Conservation (phyloP, 2,329 filamentous ascomycete species). For the Penicillium oxalicum region DNA sequence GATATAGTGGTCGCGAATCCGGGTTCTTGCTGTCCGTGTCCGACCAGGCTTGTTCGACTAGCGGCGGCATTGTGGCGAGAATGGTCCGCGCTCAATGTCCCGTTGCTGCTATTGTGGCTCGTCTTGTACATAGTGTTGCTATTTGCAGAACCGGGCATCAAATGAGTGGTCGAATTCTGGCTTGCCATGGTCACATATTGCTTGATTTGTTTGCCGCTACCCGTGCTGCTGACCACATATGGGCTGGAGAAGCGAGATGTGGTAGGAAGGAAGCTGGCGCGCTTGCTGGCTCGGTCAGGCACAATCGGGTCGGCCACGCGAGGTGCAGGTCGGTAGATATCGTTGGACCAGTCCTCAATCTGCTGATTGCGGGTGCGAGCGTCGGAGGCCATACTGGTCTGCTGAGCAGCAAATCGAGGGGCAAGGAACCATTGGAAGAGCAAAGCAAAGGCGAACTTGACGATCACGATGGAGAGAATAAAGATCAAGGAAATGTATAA, state of each 20-base stretch:
- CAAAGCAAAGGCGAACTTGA: constrained; percentile 82
- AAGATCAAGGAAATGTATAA: constrained; percentile 88
- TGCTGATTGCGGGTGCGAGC: constrained; percentile 80
- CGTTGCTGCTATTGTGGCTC: constrained; percentile 51
- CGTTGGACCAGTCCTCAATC: constrained; percentile 96
- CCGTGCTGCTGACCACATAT: constrained; percentile 55
- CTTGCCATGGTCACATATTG: constrained; percentile 90
- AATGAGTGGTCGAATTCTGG: constrained; percentile 67
- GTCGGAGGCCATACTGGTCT: constrained; percentile 75
- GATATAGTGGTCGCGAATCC: constrained; percentile 51
- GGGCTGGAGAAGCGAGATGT: constrained; percentile 93
- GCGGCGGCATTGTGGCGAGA: constrained; percentile 37
- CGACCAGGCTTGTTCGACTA: constrained; percentile 56
- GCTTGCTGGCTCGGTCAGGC: constrained; percentile 69
- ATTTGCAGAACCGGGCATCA: constrained; percentile 51
- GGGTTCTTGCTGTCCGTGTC: constrained; percentile 44
- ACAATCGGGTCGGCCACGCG: constrained; percentile 71
- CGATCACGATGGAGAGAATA: constrained; percentile 79
- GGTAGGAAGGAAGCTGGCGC: constrained; percentile 81
- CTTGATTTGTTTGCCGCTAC: constrained; percentile 48
- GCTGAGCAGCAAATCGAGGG: constrained; percentile 74
- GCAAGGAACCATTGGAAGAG: constrained; percentile 96
- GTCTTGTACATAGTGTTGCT: constrained; percentile 64
- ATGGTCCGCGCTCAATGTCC: constrained; percentile 47
- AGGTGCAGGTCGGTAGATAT: constrained; percentile 88